Evolutionary conservation across 140 eudicot species (phyloP), one percentile per base, ranked within the genome.

Genomic region (Cichorium intybus): DNA sequence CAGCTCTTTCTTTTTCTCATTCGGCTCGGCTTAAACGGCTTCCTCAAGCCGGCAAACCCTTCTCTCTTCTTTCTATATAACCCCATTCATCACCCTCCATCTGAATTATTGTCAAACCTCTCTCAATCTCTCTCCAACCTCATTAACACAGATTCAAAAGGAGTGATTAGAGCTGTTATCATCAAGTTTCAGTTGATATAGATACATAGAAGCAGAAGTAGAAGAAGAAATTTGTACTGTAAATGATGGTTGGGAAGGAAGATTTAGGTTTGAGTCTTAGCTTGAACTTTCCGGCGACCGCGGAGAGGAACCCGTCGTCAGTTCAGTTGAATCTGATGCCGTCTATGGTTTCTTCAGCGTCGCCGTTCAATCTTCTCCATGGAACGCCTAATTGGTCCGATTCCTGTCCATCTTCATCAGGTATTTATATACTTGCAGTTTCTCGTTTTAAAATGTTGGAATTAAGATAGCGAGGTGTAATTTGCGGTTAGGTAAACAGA

Each of bases 201-300:
- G 6, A 57, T 57, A 31, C 37, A 4, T 17, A 16, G 3, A 48
- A 17, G 1, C 20, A 14, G 49, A 43, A 31, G 16, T 1, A 16
- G 24, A 26, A 26, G n/a, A 56, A 20, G 2, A 26, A 27, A 17
- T 34, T 34, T 7, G 3, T 31, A 20, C 24, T 22, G 21, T 24
- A 47, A 48, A 59, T 64, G 84, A 81, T 87, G 82, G 83, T 56
- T 55, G 80, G 68, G 7, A 78, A 75, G 34, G 84, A 84, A 48
- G 96, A 87, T 66, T 74, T 91, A 73, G 95, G 91, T 8, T 52
- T 91, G 69, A 84, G 88, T 35, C 75, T 91, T 20, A 87, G 97
- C 74, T 72, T 91, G 66, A 81, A 70, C 68, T 84, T 75, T 54
- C 80, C 87, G 47, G 81, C 70, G 2, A n/a, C 79, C 21, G 72